Evolutionary conservation across 2,329 filamentous ascomycete species (phyloP).

Genomic region (Colletotrichum sp.): DNA sequence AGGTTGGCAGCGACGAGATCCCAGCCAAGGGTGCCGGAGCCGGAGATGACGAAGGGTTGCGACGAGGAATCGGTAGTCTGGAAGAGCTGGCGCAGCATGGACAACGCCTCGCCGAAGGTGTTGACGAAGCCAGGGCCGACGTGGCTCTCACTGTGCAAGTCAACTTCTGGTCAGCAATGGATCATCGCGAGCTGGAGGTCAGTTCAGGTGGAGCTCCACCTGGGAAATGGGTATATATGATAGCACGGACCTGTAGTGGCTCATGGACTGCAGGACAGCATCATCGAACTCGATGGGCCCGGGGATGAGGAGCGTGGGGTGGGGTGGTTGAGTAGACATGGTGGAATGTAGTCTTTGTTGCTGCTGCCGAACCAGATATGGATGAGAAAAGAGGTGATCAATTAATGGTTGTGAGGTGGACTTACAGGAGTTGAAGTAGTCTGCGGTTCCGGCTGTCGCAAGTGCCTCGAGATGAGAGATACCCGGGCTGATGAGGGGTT

Average conservation of each 20-base stretch:
- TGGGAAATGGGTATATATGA: background rate
- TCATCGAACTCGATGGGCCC: constrained; percentile 98
- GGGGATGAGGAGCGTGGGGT: constrained; percentile 86
- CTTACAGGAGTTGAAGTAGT: constrained; percentile 13
- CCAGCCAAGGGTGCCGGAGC: constrained; percentile 96
- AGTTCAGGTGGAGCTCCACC: background rate
- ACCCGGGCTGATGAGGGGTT: constrained; percentile 25
- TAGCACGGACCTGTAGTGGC: constrained; percentile 78
- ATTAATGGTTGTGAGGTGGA: background rate
- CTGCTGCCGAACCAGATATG: background rate
- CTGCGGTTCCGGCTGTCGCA: constrained; percentile 8
- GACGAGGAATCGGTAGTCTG: constrained; percentile 82
- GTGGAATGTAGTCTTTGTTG: constrained; percentile 28
- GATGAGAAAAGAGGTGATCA: background rate
- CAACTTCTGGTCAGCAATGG: constrained; percentile 16
- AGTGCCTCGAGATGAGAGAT: constrained; percentile 23
- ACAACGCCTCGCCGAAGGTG: constrained; percentile 87
- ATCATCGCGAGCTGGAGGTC: background rate
- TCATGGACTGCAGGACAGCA: constrained; percentile 93
- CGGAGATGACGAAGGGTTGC: constrained; percentile 92
- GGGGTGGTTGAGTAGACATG: constrained; percentile 68
- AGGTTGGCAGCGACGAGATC: constrained; percentile 95
- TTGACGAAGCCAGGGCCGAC: constrained; percentile 89
- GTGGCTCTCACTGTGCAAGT: constrained; percentile 79
- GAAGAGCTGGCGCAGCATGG: constrained; percentile 91